phyloP scores from a whole-genome alignment of 2,329 filamentous ascomycete genomes.

The Fusarium succisae region DNA sequence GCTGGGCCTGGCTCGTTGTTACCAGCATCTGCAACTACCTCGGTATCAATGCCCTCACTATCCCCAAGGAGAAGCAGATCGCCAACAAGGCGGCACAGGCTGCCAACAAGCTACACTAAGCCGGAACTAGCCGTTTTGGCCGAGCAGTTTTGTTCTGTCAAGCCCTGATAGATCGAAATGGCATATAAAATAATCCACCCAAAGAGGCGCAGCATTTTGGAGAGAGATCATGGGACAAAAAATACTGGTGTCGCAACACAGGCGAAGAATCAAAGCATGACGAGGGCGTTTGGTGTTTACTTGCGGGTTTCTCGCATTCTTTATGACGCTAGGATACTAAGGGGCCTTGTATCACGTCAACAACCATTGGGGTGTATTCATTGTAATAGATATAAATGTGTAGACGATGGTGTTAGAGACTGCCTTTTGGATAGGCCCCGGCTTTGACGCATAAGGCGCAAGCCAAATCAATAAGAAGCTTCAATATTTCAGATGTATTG shows the following conservation, averaged over 20 bases:
- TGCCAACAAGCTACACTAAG: slow-evolving; percentile 49
- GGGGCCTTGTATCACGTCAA: slow-evolving; percentile 13
- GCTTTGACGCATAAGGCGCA: slow-evolving; percentile 11
- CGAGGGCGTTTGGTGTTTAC: slow-evolving; percentile 40
- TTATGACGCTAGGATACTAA: slow-evolving; percentile 26
- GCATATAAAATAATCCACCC: slow-evolving; percentile 20
- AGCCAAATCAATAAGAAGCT: slow-evolving; percentile 8
- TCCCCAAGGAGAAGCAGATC: slow-evolving; percentile 70
- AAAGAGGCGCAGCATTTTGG: slow-evolving; percentile 28
- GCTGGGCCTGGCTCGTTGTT: slow-evolving; percentile 92
- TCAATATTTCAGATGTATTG: neutral
- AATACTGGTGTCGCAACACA: slow-evolving; percentile 28
- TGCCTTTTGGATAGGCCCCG: slow-evolving; percentile 33
- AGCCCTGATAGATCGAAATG: slow-evolving; percentile 1
- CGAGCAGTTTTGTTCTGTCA: neutral
- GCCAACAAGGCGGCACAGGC: slow-evolving; percentile 60
- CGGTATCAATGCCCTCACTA: slow-evolving; percentile 94
- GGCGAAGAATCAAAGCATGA: slow-evolving; percentile 36
- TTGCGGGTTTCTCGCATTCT: slow-evolving; percentile 38
- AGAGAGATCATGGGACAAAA: slow-evolving; percentile 12
- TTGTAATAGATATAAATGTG: slow-evolving; percentile 42
- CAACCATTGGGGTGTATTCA: slow-evolving; percentile 33
- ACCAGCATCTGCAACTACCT: slow-evolving; percentile 91
- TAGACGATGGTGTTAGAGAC: slow-evolving; percentile 7
- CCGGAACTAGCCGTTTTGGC: neutral